These are phyloP conservation scores for Suillus clintonianus DNA, from an alignment of 768 basidiomycete species.

Conservation along the genomic window DNA sequence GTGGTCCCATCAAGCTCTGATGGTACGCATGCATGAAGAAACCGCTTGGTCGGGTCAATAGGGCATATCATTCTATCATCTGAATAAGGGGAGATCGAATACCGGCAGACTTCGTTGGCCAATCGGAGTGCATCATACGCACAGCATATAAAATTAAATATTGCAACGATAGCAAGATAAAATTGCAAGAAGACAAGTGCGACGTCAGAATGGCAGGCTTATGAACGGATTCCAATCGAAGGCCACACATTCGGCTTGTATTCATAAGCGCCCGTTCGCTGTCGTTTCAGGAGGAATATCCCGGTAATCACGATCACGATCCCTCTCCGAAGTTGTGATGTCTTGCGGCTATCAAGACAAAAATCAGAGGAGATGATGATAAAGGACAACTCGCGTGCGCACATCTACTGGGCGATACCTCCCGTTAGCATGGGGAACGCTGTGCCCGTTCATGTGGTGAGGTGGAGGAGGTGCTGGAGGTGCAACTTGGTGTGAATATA, in stretches of 20 bases:
- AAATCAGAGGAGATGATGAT: not conserved
- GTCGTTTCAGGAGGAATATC: slow-evolving; percentile 14
- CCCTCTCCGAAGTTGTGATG: slow-evolving; percentile 15
- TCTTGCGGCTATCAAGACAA: slow-evolving; percentile 19
- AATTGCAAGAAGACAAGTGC: not conserved
- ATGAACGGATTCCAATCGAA: not conserved
- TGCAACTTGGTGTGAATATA: slow-evolving; percentile 10
- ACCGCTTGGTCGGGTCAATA: not conserved
- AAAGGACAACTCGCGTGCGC: slow-evolving; percentile 13
- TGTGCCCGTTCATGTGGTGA: slow-evolving; percentile 27
- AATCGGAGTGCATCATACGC: not conserved
- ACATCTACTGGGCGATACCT: slow-evolving; percentile 29
- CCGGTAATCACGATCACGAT: slow-evolving; percentile 2
- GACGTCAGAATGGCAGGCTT: not conserved
- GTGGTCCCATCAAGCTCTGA: not conserved
- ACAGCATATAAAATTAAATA: not conserved
- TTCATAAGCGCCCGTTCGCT: slow-evolving; percentile 20
- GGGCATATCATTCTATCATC: not conserved
- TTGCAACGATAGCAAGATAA: not conserved
- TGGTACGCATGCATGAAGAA: not conserved
- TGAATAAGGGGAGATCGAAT: not conserved
- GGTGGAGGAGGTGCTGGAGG: not conserved
- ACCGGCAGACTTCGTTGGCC: not conserved
- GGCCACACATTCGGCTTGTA: too few relatives aligned
- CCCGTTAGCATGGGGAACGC: slow-evolving; percentile 26